A percentile compares a stretch with the other conserved stretches of the same genome.
Evolutionary conservation across 106 monocot genomes (phyloP).

Genomic region (Posidonia australis): DNA sequence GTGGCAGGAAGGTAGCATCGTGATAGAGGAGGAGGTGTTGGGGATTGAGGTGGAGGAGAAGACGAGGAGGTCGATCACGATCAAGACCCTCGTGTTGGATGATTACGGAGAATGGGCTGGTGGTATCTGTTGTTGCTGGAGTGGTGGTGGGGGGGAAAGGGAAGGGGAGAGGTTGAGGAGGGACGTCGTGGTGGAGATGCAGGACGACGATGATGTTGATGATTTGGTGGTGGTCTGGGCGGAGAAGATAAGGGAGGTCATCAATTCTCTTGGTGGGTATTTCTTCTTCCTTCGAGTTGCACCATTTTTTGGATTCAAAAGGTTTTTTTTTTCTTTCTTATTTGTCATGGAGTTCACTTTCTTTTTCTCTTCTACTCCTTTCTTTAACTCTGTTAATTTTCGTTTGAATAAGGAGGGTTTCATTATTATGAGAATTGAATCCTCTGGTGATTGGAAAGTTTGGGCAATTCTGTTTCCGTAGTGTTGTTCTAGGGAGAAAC

Average conservation of each 20-base stretch:
- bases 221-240: constrained; percentile 24
- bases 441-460: no score
- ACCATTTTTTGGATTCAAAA: no score
- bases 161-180: constrained; percentile 30
- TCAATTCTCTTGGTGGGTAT: constrained; percentile 48
- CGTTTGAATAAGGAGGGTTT: no score
- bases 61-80: constrained; percentile 12
- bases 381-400: no score
- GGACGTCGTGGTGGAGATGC: constrained; percentile 59
- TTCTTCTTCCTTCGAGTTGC: background rate
- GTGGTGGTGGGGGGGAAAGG: background rate
- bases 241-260: constrained; percentile 24
- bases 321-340: background rate
- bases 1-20: constrained; percentile 20
- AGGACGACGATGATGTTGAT: constrained; percentile 9
- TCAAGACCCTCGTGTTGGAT: constrained; percentile 27
- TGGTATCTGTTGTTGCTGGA: background rate
- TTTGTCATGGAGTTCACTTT: background rate
- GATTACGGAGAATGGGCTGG: background rate
- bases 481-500: no score
- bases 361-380: background rate
- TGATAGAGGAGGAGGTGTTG: constrained; percentile 51
- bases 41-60: constrained; percentile 38
- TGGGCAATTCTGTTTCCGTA: no score
- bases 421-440: no score